These are phyloP conservation scores for Sporothrix dimorphospora DNA, from an alignment of 2,329 filamentous ascomycete genomes.

Conservation along the genomic window DNA sequence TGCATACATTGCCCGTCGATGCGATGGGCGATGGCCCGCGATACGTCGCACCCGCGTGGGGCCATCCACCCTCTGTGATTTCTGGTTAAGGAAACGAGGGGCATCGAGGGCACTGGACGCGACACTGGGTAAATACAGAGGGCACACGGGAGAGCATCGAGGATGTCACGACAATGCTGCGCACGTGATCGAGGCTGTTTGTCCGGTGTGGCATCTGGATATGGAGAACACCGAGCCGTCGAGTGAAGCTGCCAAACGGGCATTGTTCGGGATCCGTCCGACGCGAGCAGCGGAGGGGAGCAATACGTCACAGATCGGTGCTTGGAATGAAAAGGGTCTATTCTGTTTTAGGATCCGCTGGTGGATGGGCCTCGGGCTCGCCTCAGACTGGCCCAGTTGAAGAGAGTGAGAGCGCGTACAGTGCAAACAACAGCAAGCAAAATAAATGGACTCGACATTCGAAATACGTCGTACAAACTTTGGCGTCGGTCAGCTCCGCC, in stretches of 20 bases:
- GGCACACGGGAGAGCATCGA: neutral
- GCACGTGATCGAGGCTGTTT: neutral
- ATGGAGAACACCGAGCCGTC: neutral
- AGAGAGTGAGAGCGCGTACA: neutral
- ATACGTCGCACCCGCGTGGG: neutral
- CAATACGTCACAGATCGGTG: neutral
- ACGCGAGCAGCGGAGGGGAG: neutral
- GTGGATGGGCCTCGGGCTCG: neutral
- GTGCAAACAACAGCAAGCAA: neutral
- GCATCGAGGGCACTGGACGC: neutral
- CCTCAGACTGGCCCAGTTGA: neutral
- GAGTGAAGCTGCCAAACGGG: neutral
- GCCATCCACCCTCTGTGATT: neutral
- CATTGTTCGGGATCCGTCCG: constrained; percentile 11
- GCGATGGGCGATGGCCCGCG: constrained; percentile 1
- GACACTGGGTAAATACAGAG: neutral
- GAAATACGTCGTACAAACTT: neutral
- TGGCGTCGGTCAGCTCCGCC: constrained; percentile 17
- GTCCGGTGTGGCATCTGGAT: neutral
- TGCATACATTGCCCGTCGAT: neutral
- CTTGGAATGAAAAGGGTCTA: neutral
- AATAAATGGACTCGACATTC: neutral
- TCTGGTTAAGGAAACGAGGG: neutral
- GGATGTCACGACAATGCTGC: no score
- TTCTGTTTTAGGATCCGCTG: constrained; percentile 1